A percentile compares a stretch with the other conserved stretches of the same genome.
Evolutionary conservation across 768 basidiomycete genomes (phyloP).

Genomic region (Rhizopogon rudus): DNA sequence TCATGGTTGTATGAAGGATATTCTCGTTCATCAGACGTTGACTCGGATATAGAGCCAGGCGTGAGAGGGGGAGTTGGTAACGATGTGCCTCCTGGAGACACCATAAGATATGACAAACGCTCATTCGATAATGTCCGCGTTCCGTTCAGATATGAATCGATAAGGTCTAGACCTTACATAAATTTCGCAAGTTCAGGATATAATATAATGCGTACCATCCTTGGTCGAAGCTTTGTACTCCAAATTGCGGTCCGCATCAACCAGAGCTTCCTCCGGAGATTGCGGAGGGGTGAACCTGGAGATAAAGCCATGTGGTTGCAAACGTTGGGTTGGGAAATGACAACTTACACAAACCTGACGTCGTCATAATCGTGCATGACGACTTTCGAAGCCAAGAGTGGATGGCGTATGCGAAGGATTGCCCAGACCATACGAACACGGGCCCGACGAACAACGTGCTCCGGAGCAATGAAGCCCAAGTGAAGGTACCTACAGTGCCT

Average conservation of each 20-base stretch:
- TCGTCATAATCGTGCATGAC: constrained; percentile 59
- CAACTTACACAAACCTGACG: constrained; percentile 59
- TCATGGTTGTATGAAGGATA: constrained; percentile 39
- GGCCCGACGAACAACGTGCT: constrained; percentile 33
- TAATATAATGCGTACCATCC: constrained; percentile 39
- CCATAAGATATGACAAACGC: constrained; percentile 60
- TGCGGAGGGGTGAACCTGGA: constrained; percentile 43
- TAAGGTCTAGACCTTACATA: constrained; percentile 37
- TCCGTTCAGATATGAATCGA: constrained; percentile 73
- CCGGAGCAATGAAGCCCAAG: constrained; percentile 54
- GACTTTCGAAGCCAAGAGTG: constrained; percentile 61
- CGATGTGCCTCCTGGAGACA: constrained; percentile 29
- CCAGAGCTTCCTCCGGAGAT: constrained; percentile 39
- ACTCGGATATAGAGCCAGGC: constrained; percentile 16
- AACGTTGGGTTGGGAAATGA: background rate
- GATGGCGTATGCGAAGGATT: constrained; percentile 64
- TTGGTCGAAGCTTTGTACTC: constrained; percentile 47
- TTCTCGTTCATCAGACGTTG: constrained; percentile 3
- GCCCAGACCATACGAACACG: constrained; percentile 66
- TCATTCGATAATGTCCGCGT: constrained; percentile 65
- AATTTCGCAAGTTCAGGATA: background rate
- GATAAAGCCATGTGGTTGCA: background rate
- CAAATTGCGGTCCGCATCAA: constrained; percentile 42
- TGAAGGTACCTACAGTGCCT: constrained; percentile 65
- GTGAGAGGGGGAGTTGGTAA: constrained; percentile 30